phyloP scores from a whole-genome alignment of 2,329 filamentous ascomycete species.

The Biscogniauxia marginata region DNA sequence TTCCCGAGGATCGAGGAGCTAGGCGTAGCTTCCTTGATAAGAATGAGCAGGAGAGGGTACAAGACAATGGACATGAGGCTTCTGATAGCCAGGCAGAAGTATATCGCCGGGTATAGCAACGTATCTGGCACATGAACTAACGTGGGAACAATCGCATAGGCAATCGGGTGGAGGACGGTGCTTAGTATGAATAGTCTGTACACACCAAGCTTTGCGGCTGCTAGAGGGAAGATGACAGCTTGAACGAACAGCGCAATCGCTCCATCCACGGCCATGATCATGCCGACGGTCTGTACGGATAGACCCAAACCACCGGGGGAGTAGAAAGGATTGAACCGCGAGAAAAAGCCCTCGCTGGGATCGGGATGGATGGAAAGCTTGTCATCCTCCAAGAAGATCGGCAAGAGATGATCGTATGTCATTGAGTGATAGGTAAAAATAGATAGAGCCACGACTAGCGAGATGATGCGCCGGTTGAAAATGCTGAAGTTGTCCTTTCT shows the following conservation, averaged over 20 bases:
- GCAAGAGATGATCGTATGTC: conserved; percentile 88
- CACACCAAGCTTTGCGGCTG: conserved; percentile 57
- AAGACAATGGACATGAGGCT: conserved; percentile 62
- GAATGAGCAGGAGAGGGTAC: conserved; percentile 65
- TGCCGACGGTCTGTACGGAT: conserved; percentile 60
- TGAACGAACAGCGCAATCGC: conserved; percentile 59
- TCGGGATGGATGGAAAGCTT: conserved; percentile 44
- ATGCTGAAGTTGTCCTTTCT: conserved; percentile 39
- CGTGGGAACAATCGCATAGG: conserved; percentile 58
- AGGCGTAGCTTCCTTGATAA: conserved; percentile 66
- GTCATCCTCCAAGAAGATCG: conserved; percentile 88
- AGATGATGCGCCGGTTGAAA: conserved; percentile 63
- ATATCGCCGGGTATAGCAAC: conserved; percentile 56
- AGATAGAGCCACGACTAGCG: conserved; percentile 76
- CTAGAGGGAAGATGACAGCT: conserved; percentile 59
- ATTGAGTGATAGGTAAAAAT: conserved; percentile 96
- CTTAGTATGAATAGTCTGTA: conserved; percentile 58
- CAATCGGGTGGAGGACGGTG: conserved; percentile 59
- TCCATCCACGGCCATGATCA: conserved; percentile 60
- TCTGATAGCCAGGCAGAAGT: conserved; percentile 54
- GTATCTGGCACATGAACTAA: conserved; percentile 54
- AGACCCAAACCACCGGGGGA: conserved; percentile 63
- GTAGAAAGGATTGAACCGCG: conserved; percentile 47
- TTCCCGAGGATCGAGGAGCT: conserved; percentile 56
- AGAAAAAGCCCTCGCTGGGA: conserved; percentile 25